phyloP scores from a whole-genome alignment of 1,284 basidiomycete species.

The Salmacisia buchloeana region DNA sequence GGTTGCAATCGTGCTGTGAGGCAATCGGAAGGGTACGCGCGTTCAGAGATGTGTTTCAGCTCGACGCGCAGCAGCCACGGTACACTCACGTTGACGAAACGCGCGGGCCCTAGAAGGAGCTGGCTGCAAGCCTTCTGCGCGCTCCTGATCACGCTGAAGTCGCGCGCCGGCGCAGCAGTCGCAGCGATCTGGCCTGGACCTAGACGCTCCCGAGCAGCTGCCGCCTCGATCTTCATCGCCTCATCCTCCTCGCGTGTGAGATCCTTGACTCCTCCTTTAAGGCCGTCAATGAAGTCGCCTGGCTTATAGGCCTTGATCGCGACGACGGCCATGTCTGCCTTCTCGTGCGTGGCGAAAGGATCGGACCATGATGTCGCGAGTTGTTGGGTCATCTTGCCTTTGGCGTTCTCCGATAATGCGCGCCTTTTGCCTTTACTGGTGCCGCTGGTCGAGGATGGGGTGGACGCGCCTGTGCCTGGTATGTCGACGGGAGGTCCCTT shows the following conservation, averaged over 20 bases:
- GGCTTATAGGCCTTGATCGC: slow-evolving; percentile 68
- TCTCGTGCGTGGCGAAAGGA: slow-evolving; percentile 41
- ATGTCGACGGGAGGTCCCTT: not conserved
- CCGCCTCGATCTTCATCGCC: slow-evolving; percentile 65
- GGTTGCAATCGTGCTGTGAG: slow-evolving; percentile 76
- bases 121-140: slow-evolving; percentile 85
- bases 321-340: slow-evolving; percentile 81
- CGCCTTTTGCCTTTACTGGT: slow-evolving; percentile 4
- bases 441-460: not conserved
- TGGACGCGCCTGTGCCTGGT: not conserved
- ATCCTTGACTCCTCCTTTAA: slow-evolving; percentile 58
- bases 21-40: slow-evolving; percentile 14
- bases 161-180: slow-evolving; percentile 53
- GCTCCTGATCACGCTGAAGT: slow-evolving; percentile 86
- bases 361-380: slow-evolving; percentile 15
- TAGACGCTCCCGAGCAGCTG: slow-evolving; percentile 34
- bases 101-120: slow-evolving; percentile 81
- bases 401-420: slow-evolving; percentile 11
- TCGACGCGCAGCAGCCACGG: slow-evolving; percentile 16
- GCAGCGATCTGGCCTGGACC: slow-evolving; percentile 8
- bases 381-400: slow-evolving; percentile 21
- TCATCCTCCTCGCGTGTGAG: slow-evolving; percentile 51
- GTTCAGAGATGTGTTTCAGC: not conserved
- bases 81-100: slow-evolving; percentile 80
- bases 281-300: slow-evolving; percentile 68